A percentile compares a stretch with the other conserved stretches of the same genome.
phyloP scores from a whole-genome alignment of 495 filamentous ascomycete genomes.

The Podospora pseudopauciseta region DNA sequence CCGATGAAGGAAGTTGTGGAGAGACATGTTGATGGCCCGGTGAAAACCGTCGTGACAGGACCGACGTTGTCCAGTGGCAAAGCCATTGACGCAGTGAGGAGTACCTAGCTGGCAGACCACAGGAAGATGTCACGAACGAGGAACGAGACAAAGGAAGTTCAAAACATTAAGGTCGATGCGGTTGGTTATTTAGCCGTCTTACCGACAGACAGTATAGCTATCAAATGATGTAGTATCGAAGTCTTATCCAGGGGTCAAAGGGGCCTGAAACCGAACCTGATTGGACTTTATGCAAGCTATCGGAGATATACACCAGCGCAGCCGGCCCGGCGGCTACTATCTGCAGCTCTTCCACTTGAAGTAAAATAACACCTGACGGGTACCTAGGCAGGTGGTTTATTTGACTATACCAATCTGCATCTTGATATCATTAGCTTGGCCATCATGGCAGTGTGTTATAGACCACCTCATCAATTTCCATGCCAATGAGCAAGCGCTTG shows the following conservation, averaged over 20 bases:
- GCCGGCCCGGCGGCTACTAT: too few relatives aligned
- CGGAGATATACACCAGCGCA: background rate
- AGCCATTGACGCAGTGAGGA: background rate
- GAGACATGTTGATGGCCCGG: conserved; percentile 14
- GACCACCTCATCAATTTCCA: too few relatives aligned
- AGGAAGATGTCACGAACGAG: background rate
- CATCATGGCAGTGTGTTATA: too few relatives aligned
- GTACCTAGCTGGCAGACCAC: background rate
- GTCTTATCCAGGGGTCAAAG: background rate
- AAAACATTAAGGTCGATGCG: background rate
- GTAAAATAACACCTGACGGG: too few relatives aligned
- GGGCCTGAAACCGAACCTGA: background rate
- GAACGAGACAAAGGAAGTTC: background rate
- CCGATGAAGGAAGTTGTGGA: conserved; percentile 10
- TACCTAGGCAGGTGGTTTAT: too few relatives aligned
- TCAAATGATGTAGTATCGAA: background rate
- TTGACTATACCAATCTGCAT: too few relatives aligned
- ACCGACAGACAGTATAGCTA: background rate
- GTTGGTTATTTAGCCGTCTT: background rate
- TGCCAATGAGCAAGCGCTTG: too few relatives aligned
- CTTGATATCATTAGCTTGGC: too few relatives aligned
- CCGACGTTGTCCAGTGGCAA: conserved; percentile 3
- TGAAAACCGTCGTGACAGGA: conserved; percentile 9
- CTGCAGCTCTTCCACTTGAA: too few relatives aligned
- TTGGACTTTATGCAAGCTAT: background rate